These are phyloP conservation scores for Haberlea rhodopensis DNA, from an alignment of 257 asterid species.

Conservation along the genomic window DNA sequence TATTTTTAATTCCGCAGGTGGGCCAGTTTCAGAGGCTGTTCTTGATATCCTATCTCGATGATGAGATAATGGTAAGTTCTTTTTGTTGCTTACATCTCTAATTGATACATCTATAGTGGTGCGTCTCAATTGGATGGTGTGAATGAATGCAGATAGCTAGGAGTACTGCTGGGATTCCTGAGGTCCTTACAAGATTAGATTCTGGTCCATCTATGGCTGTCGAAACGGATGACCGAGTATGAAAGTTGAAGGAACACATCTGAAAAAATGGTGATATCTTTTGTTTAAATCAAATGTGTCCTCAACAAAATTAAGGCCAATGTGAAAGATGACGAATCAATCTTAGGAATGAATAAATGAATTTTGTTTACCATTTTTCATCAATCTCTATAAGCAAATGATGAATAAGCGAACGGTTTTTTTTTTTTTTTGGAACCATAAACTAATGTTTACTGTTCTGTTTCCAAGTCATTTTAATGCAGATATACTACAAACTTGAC, in stretches of 20 bases:
- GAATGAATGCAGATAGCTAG: constrained; percentile 52
- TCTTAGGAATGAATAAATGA: not conserved
- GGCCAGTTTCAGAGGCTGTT: constrained; percentile 58
- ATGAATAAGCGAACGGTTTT: too few relatives aligned
- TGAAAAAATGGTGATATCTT: constrained; percentile 4
- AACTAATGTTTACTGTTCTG: too few relatives aligned
- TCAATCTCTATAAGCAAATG: not conserved
- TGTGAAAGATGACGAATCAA: not conserved
- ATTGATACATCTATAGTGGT: not conserved
- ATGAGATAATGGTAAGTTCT: constrained; percentile 71
- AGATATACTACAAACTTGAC: not conserved
- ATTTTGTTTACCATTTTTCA: too few relatives aligned
- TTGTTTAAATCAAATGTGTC: not conserved
- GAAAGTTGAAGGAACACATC: constrained; percentile 44
- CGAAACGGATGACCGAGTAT: constrained; percentile 44
- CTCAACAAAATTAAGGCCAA: not conserved
- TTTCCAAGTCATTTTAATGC: too few relatives aligned
- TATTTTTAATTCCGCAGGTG: constrained; percentile 45
- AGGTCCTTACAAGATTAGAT: constrained; percentile 75
- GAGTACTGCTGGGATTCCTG: constrained; percentile 64
- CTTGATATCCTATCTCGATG: constrained; percentile 85
- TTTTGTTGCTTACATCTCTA: constrained; percentile 1
- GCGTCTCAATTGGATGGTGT: constrained; percentile 6
- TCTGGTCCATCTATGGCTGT: constrained; percentile 45
- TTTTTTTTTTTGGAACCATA: too few relatives aligned